Percentiles rank a stretch among this genome's conserved stretches.
Conservation (phyloP, 768 basidiomycete species). For the Pholiota microspora region DNA sequence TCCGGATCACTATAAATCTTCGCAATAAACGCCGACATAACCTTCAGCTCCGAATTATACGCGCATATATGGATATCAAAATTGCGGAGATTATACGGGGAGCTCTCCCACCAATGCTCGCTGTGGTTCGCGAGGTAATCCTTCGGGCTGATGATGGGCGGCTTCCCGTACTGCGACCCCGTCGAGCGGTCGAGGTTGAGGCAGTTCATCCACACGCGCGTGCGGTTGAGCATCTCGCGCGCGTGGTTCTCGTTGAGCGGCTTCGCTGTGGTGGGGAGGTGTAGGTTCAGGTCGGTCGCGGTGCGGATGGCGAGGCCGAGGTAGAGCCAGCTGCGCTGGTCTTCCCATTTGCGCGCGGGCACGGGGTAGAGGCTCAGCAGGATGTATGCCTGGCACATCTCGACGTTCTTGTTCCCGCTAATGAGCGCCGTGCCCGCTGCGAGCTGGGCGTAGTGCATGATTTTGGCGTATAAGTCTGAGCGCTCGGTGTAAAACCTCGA, state of each 20-base stretch:
- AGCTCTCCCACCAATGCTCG: constrained; percentile 68
- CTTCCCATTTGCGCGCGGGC: constrained; percentile 80
- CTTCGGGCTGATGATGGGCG: constrained; percentile 70
- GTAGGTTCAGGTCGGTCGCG: constrained; percentile 87
- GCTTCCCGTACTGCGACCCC: constrained; percentile 86
- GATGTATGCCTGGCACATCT: constrained; percentile 83
- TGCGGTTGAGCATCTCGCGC: constrained; percentile 86
- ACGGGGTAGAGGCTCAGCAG: constrained; percentile 75
- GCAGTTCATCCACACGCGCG: constrained; percentile 87
- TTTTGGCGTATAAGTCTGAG: constrained; percentile 63
- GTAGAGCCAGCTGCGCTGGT: constrained; percentile 88
- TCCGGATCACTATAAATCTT: constrained; percentile 72
- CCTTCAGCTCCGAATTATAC: constrained; percentile 72
- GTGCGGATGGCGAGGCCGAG: constrained; percentile 86
- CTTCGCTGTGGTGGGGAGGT: constrained; percentile 70
- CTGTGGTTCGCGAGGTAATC: constrained; percentile 78
- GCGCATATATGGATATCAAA: constrained; percentile 82
- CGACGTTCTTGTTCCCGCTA: constrained; percentile 76
- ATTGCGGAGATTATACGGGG: constrained; percentile 62
- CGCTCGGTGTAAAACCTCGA: constrained; percentile 77
- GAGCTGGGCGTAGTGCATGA: constrained; percentile 74
- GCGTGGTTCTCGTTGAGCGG: constrained; percentile 79
- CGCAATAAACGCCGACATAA: constrained; percentile 57
- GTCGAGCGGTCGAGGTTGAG: constrained; percentile 90
- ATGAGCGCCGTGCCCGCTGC: constrained; percentile 79